phyloP scores from a whole-genome alignment of 768 basidiomycete species.

The Mycena vulgaris region DNA sequence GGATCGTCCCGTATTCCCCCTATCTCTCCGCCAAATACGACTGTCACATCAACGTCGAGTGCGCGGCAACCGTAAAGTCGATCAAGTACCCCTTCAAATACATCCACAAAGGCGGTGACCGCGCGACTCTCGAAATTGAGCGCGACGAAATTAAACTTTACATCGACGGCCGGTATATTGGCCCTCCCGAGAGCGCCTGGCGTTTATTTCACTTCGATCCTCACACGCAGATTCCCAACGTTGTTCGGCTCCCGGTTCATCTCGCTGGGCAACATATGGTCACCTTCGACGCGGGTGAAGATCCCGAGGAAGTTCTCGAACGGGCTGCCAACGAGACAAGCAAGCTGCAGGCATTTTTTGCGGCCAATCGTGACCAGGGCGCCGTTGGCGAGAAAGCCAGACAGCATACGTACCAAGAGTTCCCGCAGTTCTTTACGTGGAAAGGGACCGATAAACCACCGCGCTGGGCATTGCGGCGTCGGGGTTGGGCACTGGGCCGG shows the following conservation, averaged over 20 bases:
- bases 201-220: not conserved
- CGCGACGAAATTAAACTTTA: not conserved
- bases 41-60: slow-evolving; percentile 11
- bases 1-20: not conserved
- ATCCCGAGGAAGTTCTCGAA: not conserved
- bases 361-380: not conserved
- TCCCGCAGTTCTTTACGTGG: not conserved
- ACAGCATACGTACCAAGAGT: not conserved
- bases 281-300: not conserved
- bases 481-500: not conserved
- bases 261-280: not conserved
- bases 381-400: not conserved
- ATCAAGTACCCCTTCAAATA: not conserved
- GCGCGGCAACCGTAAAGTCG: not conserved
- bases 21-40: not conserved
- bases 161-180: not conserved
- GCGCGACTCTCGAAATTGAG: not conserved
- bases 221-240: not conserved
- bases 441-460: not conserved
- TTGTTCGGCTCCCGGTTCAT: not conserved
- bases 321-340: not conserved
- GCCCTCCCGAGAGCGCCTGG: not conserved
- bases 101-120: not conserved
- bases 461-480: not conserved
- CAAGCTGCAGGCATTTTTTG: not conserved